Percentiles rank a stretch among this genome's conserved stretches.
phyloP scores from a whole-genome alignment of 805 yeast genomes.

The Blastobotrys chiropterorum region DNA sequence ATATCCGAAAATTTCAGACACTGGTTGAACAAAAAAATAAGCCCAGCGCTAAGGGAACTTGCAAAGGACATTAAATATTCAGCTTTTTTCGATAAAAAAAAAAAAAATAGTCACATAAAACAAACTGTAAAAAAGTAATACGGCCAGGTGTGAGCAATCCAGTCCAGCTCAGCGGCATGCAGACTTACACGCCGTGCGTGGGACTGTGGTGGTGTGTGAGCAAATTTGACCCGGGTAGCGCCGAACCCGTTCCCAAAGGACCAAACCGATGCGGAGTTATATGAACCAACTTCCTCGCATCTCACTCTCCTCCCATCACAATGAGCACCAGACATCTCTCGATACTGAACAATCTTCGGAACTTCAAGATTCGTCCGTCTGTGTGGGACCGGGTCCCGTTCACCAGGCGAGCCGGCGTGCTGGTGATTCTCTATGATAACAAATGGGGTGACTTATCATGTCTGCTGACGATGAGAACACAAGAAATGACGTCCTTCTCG shows the following conservation, averaged over 20 bases:
- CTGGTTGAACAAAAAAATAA: too few relatives aligned
- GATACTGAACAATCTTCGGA: constrained; percentile 9
- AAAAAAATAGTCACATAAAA: too few relatives aligned
- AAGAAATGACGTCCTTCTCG: constrained; percentile 63
- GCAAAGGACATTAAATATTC: too few relatives aligned
- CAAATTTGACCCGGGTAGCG: not conserved
- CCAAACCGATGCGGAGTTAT: not conserved
- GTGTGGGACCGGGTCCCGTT: constrained; percentile 55
- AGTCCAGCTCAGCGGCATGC: too few relatives aligned
- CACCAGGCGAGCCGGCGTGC: constrained; percentile 69
- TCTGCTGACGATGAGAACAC: constrained; percentile 70
- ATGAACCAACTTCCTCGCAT: not conserved
- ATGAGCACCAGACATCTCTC: constrained; percentile 2
- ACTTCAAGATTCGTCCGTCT: constrained; percentile 13
- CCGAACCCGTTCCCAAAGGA: not conserved
- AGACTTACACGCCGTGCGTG: too few relatives aligned
- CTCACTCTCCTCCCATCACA: too few relatives aligned
- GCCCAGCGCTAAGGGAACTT: too few relatives aligned
- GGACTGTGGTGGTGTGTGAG: too few relatives aligned
- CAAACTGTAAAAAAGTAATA: too few relatives aligned
- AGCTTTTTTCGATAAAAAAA: too few relatives aligned
- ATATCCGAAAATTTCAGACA: too few relatives aligned
- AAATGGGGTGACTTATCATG: constrained; percentile 64
- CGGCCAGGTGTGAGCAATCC: too few relatives aligned
- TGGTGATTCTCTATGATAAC: constrained; percentile 65